Conservation (phyloP, 1,284 basidiomycete genomes). For the Exobasidium rhododendri region DNA sequence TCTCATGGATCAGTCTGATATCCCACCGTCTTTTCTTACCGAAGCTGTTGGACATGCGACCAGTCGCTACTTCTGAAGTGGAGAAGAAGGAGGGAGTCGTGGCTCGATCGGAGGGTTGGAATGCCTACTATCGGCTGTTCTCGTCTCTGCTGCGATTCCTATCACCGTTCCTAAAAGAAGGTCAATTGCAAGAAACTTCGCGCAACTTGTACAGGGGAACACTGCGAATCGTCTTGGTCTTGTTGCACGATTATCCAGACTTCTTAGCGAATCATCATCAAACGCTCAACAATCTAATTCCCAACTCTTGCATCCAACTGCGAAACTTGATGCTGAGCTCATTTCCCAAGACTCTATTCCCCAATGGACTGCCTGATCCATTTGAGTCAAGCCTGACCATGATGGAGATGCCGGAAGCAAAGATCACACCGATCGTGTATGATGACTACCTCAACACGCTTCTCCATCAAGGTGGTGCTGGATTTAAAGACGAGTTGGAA, state of each 20-base stretch:
- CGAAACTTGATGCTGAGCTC: constrained; percentile 95
- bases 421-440: constrained; percentile 79
- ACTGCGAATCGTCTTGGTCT: constrained; percentile 82
- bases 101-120: constrained; percentile 80
- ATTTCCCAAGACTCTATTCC: constrained; percentile 66
- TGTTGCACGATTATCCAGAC: constrained; percentile 97
- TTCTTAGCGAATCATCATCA: constrained; percentile 97
- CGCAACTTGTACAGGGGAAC: constrained; percentile 89
- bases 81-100: constrained; percentile 42
- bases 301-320: constrained; percentile 87
- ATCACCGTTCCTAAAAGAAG: constrained; percentile 79
- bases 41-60: constrained; percentile 65
- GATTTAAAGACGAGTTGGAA: constrained; percentile 74
- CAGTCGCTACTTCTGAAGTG: not conserved
- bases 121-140: constrained; percentile 89
- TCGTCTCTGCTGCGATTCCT: constrained; percentile 91
- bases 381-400: constrained; percentile 56
- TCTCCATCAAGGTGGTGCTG: constrained; percentile 62
- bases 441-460: constrained; percentile 77
- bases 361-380: constrained; percentile 80
- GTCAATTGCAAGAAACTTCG: constrained; percentile 76
- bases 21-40: constrained; percentile 98
- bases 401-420: constrained; percentile 64
- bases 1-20: constrained; percentile 94
- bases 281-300: constrained; percentile 87